Conservation (phyloP, 805 yeast species). For the Candida khao-thaluensis region DNA sequence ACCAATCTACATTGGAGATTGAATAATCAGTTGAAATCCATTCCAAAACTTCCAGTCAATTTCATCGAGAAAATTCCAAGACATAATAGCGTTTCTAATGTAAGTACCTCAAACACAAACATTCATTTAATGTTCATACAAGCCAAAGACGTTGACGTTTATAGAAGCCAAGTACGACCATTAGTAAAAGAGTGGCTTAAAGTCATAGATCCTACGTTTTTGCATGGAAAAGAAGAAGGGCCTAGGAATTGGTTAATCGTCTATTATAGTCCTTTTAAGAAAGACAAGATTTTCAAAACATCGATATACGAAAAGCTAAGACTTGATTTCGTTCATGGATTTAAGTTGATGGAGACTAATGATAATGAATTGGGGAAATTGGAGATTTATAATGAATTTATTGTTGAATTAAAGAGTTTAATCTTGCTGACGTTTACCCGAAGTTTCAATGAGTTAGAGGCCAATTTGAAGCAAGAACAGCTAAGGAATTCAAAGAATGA, state of each 20-base stretch:
- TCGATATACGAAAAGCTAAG: slow-evolving; percentile 55
- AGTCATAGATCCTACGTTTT: slow-evolving; percentile 18
- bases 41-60: slow-evolving; percentile 54
- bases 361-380: slow-evolving; percentile 34
- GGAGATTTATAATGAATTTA: slow-evolving; percentile 53
- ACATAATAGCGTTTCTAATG: slow-evolving; percentile 29
- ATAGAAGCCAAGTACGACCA: slow-evolving; percentile 78
- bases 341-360: slow-evolving; percentile 35
- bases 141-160: slow-evolving; percentile 67
- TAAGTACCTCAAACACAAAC: slow-evolving; percentile 25
- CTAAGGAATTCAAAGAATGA: neutral
- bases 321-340: slow-evolving; percentile 44
- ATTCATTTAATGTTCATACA: slow-evolving; percentile 68
- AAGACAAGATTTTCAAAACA: slow-evolving; percentile 42
- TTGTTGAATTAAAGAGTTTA: slow-evolving; percentile 17
- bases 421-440: slow-evolving; percentile 20
- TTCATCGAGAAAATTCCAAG: slow-evolving; percentile 59
- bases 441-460: slow-evolving; percentile 46
- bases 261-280: slow-evolving; percentile 45
- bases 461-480: neutral
- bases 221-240: slow-evolving; percentile 33
- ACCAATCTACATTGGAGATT: slow-evolving; percentile 70
- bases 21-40: slow-evolving; percentile 52
- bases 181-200: slow-evolving; percentile 78
- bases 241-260: slow-evolving; percentile 57